A percentile compares a stretch with the other conserved stretches of the same genome.
phyloP scores from a whole-genome alignment of 2,329 filamentous ascomycete species.

The Talaromyces sp. region DNA sequence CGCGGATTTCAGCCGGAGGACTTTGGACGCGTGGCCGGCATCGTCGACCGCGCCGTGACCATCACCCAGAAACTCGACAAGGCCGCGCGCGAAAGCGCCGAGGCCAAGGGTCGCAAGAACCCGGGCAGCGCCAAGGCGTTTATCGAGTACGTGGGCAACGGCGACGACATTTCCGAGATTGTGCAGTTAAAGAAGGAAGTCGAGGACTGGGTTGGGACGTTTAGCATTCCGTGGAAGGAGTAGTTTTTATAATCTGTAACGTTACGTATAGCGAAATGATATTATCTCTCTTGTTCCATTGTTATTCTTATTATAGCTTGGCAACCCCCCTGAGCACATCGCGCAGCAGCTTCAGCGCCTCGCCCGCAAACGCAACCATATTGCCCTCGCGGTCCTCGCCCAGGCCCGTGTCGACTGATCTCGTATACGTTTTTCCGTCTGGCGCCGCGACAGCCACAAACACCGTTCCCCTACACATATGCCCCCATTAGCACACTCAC shows the following conservation, averaged over 20 bases:
- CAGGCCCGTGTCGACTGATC: constrained; percentile 53
- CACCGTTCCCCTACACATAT: neutral
- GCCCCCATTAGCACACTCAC: neutral
- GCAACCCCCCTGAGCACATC: constrained; percentile 46
- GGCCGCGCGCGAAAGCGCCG: constrained; percentile 62
- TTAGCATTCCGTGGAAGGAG: constrained; percentile 78
- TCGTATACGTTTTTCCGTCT: constrained; percentile 43
- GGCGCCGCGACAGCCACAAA: constrained; percentile 52
- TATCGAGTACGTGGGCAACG: constrained; percentile 77
- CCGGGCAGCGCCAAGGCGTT: constrained; percentile 99
- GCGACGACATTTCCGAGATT: constrained; percentile 77
- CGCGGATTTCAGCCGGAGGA: constrained; percentile 86
- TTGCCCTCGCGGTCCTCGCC: constrained; percentile 53
- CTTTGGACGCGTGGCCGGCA: constrained; percentile 78
- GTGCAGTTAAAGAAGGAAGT: constrained; percentile 85
- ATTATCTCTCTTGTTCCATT: neutral
- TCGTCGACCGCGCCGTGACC: constrained; percentile 75
- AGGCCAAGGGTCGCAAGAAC: constrained; percentile 81
- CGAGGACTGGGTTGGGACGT: constrained; percentile 76
- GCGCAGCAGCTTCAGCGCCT: constrained; percentile 51
- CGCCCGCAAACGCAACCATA: constrained; percentile 58
- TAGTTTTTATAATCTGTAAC: neutral
- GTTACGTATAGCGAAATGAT: neutral
- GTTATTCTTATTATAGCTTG: constrained; percentile 8
- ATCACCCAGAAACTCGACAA: constrained; percentile 77